These are phyloP conservation scores for Saraca asoca DNA, from an alignment of 331 rosid species.

Conservation along the genomic window DNA sequence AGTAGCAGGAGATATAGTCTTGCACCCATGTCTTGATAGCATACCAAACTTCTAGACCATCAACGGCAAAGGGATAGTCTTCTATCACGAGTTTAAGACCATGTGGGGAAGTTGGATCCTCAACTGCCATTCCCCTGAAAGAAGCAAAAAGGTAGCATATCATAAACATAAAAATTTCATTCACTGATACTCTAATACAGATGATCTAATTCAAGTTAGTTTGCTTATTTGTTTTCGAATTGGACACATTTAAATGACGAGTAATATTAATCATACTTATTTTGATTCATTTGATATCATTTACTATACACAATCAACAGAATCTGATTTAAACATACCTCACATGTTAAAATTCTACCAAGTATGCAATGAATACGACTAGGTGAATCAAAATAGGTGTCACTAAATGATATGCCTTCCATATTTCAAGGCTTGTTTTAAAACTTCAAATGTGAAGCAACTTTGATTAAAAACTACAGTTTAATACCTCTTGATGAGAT, in stretches of 20 bases:
- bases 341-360: too few relatives aligned
- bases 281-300: too few relatives aligned
- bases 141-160: constrained; percentile 14
- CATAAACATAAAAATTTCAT: not conserved
- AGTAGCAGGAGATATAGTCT: constrained; percentile 72
- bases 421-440: not conserved
- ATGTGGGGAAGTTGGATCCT: constrained; percentile 56
- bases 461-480: not conserved
- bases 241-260: not conserved
- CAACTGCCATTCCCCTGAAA: constrained; percentile 75
- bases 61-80: constrained; percentile 89
- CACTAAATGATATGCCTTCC: not conserved
- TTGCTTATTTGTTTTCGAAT: not conserved
- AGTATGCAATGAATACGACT: too few relatives aligned
- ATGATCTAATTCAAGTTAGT: constrained; percentile 2
- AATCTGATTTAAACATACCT: too few relatives aligned
- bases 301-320: too few relatives aligned
- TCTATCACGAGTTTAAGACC: constrained; percentile 65
- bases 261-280: too few relatives aligned
- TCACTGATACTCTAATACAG: too few relatives aligned
- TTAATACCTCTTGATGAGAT: constrained; percentile 80
- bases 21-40: constrained; percentile 77
- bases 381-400: too few relatives aligned
- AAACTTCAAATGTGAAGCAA: not conserved
- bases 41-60: constrained; percentile 85